Evolutionary conservation across 2,329 filamentous ascomycete genomes (phyloP), one percentile per base, ranked within the genome.

Genomic region (Macroventuria anomochaeta): DNA sequence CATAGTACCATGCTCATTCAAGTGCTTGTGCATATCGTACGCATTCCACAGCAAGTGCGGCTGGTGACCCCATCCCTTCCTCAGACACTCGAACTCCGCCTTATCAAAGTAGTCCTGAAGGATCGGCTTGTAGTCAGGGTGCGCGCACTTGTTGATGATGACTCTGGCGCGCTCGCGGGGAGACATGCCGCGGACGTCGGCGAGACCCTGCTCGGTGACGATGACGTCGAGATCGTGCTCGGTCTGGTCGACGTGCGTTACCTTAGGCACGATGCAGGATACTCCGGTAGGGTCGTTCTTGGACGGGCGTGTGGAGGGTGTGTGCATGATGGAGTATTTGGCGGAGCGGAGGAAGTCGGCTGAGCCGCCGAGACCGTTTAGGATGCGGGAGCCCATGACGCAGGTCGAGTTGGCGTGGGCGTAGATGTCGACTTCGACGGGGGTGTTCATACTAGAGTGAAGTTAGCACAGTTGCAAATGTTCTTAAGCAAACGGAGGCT

Each of bases 311-410:
- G 89, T 88, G 17, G 86, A 90, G 1, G 91, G 92, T 1, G 91
- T 96, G 81, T 96, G 92, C 91, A 96, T 96, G 81, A 96, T 96
- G 67, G 84, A 88, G 82, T 96, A 92, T 77, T 93, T 93, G 56
- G 88, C 77, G 65, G 79, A 86, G 53, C 90, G 85, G 53, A 95
- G 80, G 83, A 95, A 95, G 71, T 95, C 90, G 46, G 90, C 90
- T 1, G 86, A 89, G 3, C 90, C 90, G 42, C 90, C 90, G 6
- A 95, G 85, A 10, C 90, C 90, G 79, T 93, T 93, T 56, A 95
- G 83, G 89, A 93, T 95, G 52, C 92, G 87, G 57, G 84, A 88
- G 60, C 92, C 91, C 86, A 95, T 91, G 18, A 96, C 91, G 70
- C 89, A 93, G 48, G 91, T 96, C 57, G 84, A 88, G 84, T 96